Conservation (phyloP, 2,329 filamentous ascomycete genomes). For the Sporothrix protearum region DNA sequence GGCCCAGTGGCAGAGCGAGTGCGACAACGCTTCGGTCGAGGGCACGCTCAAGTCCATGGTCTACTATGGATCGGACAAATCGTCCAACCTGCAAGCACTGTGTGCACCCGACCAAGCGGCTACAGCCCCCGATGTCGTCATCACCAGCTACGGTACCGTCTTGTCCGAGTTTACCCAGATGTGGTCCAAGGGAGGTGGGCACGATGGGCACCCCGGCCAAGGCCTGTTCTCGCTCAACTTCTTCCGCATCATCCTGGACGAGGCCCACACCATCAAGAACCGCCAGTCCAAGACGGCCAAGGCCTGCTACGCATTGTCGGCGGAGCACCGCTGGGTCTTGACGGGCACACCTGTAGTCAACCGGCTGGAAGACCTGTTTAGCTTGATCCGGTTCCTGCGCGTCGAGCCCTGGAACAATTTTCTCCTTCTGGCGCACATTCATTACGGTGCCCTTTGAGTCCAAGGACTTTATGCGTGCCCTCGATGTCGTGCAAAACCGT, state of each 20-base stretch:
- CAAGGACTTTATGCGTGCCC: constrained; percentile 84
- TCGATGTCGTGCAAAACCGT: constrained; percentile 99
- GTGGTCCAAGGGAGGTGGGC: constrained; percentile 39
- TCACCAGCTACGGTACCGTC: constrained; percentile 91
- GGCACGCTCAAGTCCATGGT: constrained; percentile 80
- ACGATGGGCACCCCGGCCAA: constrained; percentile 59
- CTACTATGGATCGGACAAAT: constrained; percentile 89
- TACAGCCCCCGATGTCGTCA: constrained; percentile 81
- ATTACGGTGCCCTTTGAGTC: constrained; percentile 97
- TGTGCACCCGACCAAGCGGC: constrained; percentile 71
- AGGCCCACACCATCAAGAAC: constrained; percentile 91
- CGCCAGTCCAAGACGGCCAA: constrained; percentile 88
- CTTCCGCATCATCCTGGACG: constrained; percentile 91
- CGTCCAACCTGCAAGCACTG: constrained; percentile 69
- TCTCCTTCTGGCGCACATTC: constrained; percentile 98
- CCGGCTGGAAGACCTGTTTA: constrained; percentile 89
- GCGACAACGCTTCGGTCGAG: constrained; percentile 79
- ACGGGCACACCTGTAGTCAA: constrained; percentile 98
- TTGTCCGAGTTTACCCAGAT: constrained; percentile 84
- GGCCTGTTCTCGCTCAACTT: constrained; percentile 91
- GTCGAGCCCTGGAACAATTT: constrained; percentile 99
- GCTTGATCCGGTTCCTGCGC: constrained; percentile 82
- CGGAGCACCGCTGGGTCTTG: constrained; percentile 84
- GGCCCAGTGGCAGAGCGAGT: constrained; percentile 96
- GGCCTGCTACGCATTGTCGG: constrained; percentile 86